phyloP scores from a whole-genome alignment of 2,329 filamentous ascomycete genomes.

The Pezicula carpinea region DNA sequence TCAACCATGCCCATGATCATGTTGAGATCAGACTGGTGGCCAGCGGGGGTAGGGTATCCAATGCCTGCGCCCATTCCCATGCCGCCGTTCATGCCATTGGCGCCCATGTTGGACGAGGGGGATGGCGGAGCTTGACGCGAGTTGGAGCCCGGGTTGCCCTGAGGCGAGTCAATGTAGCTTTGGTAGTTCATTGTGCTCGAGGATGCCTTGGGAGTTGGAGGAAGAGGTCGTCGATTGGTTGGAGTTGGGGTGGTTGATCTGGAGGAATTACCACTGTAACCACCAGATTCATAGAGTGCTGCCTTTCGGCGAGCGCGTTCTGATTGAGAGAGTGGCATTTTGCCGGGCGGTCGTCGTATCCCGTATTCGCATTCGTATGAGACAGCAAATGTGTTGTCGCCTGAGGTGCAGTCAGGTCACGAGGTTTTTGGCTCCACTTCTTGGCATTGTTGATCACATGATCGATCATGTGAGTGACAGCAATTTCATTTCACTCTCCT shows the following conservation, averaged over 20 bases:
- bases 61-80: constrained; percentile 37
- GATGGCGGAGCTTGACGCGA: constrained; percentile 27
- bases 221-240: background rate
- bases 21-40: constrained; percentile 63
- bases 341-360: no score
- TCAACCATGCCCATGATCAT: constrained; percentile 66
- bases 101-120: constrained; percentile 23
- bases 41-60: constrained; percentile 53
- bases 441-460: no score
- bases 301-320: background rate
- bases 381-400: no score
- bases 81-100: constrained; percentile 27
- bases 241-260: constrained; percentile 1
- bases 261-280: background rate
- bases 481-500: no score
- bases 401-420: no score
- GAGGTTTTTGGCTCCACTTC: no score
- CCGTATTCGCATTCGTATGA: no score
- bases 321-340: background rate
- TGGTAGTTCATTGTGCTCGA: constrained; percentile 15
- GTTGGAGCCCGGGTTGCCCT: constrained; percentile 12
- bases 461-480: no score
- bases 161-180: constrained; percentile 21
- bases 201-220: background rate
- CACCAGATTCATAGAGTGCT: background rate